Conservation (phyloP, 2,329 filamentous ascomycete genomes). For the Colletotrichum orchidophilum region DNA sequence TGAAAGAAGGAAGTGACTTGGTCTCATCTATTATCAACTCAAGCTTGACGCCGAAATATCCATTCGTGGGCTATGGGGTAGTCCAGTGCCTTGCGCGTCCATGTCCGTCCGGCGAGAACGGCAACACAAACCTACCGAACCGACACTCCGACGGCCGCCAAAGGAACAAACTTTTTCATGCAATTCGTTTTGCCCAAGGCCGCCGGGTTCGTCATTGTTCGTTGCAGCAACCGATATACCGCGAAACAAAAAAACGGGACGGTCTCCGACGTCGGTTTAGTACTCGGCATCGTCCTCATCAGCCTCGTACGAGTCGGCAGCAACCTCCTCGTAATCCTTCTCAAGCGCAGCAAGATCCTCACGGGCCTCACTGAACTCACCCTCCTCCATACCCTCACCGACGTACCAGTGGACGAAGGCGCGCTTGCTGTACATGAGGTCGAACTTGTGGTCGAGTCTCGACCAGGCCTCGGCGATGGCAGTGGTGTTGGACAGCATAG, state of each 20-base stretch:
- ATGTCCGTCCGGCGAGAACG: conserved; percentile 30
- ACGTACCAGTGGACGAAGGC: conserved; percentile 84
- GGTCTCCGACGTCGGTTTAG: conserved; percentile 56
- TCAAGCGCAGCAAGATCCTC: conserved; percentile 87
- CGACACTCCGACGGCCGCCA: conserved; percentile 32
- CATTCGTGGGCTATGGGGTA: conserved; percentile 30
- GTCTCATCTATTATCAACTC: conserved; percentile 34
- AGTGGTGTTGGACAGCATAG: conserved; percentile 80
- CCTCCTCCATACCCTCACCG: conserved; percentile 92
- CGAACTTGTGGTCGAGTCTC: conserved; percentile 78
- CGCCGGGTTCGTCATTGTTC: conserved; percentile 20
- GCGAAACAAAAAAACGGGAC: conserved; percentile 15
- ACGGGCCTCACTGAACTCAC: conserved; percentile 87
- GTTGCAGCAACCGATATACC: conserved; percentile 11
- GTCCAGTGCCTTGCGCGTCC: conserved; percentile 30
- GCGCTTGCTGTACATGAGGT: conserved; percentile 82
- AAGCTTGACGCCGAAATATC: conserved; percentile 34
- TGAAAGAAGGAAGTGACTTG: conserved; percentile 29
- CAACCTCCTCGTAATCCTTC: conserved; percentile 89
- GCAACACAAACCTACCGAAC: conserved; percentile 31
- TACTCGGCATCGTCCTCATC: conserved; percentile 80
- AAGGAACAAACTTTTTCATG: conserved; percentile 29
- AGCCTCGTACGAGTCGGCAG: conserved; percentile 73
- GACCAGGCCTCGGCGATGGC: conserved; percentile 80
- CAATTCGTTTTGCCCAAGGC: conserved; percentile 23